Evolutionary conservation across 768 basidiomycete genomes (phyloP).

Genomic region (Mycena pura): DNA sequence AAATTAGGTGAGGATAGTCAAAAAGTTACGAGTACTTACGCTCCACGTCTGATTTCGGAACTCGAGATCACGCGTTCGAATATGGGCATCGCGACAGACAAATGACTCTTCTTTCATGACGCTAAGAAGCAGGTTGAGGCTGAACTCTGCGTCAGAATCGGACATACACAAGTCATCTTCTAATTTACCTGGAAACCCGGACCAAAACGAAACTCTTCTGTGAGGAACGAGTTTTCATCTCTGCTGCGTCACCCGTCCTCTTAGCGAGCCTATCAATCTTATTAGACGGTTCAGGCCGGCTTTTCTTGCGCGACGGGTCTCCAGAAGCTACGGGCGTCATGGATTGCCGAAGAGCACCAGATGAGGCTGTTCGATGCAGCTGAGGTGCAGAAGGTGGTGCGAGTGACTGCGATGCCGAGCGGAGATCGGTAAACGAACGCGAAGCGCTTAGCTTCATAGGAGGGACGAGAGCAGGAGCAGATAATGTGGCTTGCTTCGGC

Average conservation of each 20-base stretch:
- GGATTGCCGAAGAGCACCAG: constrained; percentile 41
- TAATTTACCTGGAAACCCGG: constrained; percentile 67
- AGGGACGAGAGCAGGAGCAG: constrained; percentile 43
- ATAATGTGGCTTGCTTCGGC: constrained; percentile 29
- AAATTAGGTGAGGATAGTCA: constrained; percentile 11
- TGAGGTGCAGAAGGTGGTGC: constrained; percentile 33
- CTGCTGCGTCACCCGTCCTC: constrained; percentile 67
- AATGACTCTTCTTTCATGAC: constrained; percentile 87
- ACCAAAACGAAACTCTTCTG: constrained; percentile 87
- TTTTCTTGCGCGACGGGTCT: constrained; percentile 22
- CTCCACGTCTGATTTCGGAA: constrained; percentile 86
- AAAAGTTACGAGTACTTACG: constrained; percentile 50
- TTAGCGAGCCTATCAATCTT: constrained; percentile 24
- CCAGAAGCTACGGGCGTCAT: constrained; percentile 5
- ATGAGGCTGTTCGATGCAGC: constrained; percentile 48
- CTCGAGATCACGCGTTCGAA: constrained; percentile 80
- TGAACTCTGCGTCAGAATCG: constrained; percentile 32
- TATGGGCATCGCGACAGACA: constrained; percentile 78
- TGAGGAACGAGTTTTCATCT: constrained; percentile 82
- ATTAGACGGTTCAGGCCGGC: constrained; percentile 11
- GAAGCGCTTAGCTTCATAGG: constrained; percentile 62
- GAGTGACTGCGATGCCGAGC: constrained; percentile 46
- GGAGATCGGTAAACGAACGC: constrained; percentile 75
- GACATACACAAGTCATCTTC: constrained; percentile 23
- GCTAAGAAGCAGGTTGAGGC: constrained; percentile 76